Evolutionary conservation across 352 stramenopile species (phyloP).

Genomic region (Phytopythium montanum): DNA sequence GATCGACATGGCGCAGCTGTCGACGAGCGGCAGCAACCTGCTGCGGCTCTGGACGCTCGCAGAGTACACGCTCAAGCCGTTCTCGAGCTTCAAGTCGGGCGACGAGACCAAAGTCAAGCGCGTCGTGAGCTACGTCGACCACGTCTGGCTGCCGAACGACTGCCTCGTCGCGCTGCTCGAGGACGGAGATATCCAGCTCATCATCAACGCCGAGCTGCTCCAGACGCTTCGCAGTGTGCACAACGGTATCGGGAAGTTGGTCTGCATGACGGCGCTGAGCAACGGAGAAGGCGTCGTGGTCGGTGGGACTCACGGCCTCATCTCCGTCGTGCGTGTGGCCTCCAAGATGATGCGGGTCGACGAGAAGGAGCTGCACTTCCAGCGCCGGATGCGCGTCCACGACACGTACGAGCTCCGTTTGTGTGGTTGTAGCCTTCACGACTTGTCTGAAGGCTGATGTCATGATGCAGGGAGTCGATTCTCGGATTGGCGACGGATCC

Average conservation of each 20-base stretch:
- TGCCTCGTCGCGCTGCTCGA: slow-evolving; percentile 63
- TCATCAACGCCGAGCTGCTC: slow-evolving; percentile 69
- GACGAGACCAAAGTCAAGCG: slow-evolving; percentile 54
- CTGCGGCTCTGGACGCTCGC: slow-evolving; percentile 76
- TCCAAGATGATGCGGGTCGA: slow-evolving; percentile 47
- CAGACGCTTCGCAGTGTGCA: slow-evolving; percentile 67
- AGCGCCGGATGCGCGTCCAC: slow-evolving; percentile 51
- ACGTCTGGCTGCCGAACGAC: slow-evolving; percentile 68
- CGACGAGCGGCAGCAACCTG: slow-evolving; percentile 59
- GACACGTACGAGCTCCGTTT: slow-evolving; percentile 33
- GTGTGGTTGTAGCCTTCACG: background rate
- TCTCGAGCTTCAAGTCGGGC: slow-evolving; percentile 75
- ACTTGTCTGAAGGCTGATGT: background rate
- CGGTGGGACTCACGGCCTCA: slow-evolving; percentile 43
- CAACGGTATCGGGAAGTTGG: slow-evolving; percentile 27
- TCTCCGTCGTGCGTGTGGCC: slow-evolving; percentile 57
- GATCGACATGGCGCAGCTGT: slow-evolving; percentile 77
- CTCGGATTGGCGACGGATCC: slow-evolving; percentile 41
- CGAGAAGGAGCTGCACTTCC: slow-evolving; percentile 70
- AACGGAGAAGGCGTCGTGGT: slow-evolving; percentile 59
- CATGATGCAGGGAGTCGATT: slow-evolving; percentile 33
- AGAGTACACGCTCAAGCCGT: slow-evolving; percentile 63
- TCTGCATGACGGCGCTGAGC: slow-evolving; percentile 36
- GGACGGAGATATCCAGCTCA: slow-evolving; percentile 68
- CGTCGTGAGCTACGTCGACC: slow-evolving; percentile 54